These are phyloP conservation scores for Panaeolus papilionaceus DNA, from an alignment of 768 basidiomycete species.

Conservation along the genomic window DNA sequence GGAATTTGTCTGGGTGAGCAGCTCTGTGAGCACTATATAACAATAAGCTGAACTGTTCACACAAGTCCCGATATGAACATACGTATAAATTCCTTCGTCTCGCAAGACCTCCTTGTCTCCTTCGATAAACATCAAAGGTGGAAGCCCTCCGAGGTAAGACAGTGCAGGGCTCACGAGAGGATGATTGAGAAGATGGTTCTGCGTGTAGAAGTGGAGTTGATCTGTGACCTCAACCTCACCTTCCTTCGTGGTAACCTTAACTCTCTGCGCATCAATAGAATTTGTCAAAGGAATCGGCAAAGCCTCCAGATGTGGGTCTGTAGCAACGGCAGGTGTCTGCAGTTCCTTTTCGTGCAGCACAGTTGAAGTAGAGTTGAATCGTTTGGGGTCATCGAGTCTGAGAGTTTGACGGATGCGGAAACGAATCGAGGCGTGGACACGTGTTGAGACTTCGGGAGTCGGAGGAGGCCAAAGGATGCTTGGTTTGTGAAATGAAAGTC, in stretches of 20 bases:
- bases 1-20: constrained; percentile 77
- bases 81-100: constrained; percentile 92
- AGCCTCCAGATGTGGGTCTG: constrained; percentile 2
- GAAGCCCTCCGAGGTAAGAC: constrained; percentile 88
- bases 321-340: constrained; percentile 15
- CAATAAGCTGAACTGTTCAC: constrained; percentile 6
- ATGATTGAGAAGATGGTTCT: constrained; percentile 77
- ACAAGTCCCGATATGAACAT: constrained; percentile 33
- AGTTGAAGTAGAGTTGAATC: constrained; percentile 27
- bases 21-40: constrained; percentile 84
- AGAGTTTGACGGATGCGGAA: constrained; percentile 66
- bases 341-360: constrained; percentile 25
- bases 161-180: constrained; percentile 85
- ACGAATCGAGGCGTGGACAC: constrained; percentile 64
- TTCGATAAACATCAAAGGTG: constrained; percentile 84
- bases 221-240: constrained; percentile 59
- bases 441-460: constrained; percentile 62
- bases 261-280: constrained; percentile 38
- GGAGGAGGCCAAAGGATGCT: constrained; percentile 82
- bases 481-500: constrained; percentile 80
- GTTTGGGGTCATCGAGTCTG: constrained; percentile 35
- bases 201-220: constrained; percentile 88
- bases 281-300: constrained; percentile 30
- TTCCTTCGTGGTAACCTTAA: constrained; percentile 53
- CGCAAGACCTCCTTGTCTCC: constrained; percentile 91